Evolutionary conservation across 352 stramenopile genomes (phyloP).

Genomic region (Elongisporangium senticosum): DNA sequence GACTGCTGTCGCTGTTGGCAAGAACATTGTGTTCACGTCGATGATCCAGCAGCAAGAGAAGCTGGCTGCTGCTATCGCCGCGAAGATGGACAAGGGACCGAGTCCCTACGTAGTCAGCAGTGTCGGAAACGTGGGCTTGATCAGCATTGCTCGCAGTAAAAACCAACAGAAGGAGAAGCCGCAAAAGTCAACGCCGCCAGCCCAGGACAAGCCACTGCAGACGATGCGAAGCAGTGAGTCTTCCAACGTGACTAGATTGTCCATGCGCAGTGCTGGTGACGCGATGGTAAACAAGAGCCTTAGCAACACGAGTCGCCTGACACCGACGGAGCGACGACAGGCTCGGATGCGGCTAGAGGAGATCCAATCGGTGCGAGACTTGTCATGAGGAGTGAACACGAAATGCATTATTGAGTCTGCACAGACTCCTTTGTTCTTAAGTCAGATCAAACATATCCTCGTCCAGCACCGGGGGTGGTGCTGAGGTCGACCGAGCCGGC

Average conservation of each 20-base stretch:
- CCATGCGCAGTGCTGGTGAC: conserved; percentile 5
- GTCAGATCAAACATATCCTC: conserved; percentile 76
- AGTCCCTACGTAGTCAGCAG: conserved; percentile 37
- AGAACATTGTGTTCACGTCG: conserved; percentile 63
- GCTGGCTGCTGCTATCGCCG: conserved; percentile 16
- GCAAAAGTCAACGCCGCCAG: background rate
- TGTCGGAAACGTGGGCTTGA: conserved; percentile 56
- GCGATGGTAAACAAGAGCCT: conserved; percentile 4
- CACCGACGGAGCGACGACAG: conserved; percentile 38
- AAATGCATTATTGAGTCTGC: conserved; percentile 1
- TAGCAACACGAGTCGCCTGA: conserved; percentile 16
- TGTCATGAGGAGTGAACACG: conserved; percentile 24
- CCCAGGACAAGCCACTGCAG: conserved; percentile 4
- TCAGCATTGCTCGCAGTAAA: conserved; percentile 8
- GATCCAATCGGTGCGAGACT: conserved; percentile 52
- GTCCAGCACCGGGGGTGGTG: conserved; percentile 20
- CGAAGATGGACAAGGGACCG: conserved; percentile 17
- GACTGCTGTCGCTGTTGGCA: conserved; percentile 59
- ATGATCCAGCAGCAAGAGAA: conserved; percentile 43
- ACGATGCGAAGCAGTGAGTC: background rate
- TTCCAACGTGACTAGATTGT: background rate
- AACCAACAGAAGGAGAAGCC: conserved; percentile 19
- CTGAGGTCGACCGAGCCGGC: conserved; percentile 3
- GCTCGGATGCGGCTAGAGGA: conserved; percentile 34
- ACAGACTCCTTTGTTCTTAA: conserved; percentile 16